Percentiles rank a stretch among this genome's conserved stretches.
Evolutionary conservation across 176 grass and related monocot species (phyloP).

Genomic region (Aegilops umbellulata): DNA sequence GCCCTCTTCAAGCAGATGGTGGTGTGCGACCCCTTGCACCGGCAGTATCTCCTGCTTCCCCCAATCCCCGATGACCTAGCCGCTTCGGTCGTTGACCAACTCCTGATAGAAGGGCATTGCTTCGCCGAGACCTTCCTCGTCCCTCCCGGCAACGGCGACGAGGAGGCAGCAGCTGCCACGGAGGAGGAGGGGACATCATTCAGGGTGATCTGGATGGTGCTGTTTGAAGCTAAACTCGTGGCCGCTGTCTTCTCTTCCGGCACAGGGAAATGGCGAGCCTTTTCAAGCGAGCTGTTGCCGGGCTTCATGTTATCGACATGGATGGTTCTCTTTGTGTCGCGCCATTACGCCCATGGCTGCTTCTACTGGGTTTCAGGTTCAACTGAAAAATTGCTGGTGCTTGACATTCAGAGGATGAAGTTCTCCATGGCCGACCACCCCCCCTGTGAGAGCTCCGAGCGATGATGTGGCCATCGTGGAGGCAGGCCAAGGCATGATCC

Average conservation of each 20-base stretch:
- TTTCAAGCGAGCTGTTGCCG: not conserved
- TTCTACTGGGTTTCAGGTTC: not conserved
- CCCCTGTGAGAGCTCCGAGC: not conserved
- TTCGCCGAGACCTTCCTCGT: too few species aligned
- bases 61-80: too few species aligned
- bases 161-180: not conserved
- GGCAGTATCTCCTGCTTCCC: too few species aligned
- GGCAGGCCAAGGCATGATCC: too few species aligned
- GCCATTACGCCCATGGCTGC: not conserved
- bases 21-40: too few species aligned
- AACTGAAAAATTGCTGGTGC: too few species aligned
- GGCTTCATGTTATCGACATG: not conserved
- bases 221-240: not conserved
- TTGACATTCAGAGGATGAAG: not conserved
- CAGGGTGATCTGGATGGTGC: too few species aligned
- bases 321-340: not conserved
- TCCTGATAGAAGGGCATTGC: too few species aligned
- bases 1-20: too few species aligned
- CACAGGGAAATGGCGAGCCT: not conserved
- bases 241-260: not conserved
- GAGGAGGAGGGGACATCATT: not conserved
- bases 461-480: too few species aligned
- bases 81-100: too few species aligned
- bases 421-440: not conserved
- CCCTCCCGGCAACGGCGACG: too few species aligned